These are phyloP conservation scores for Leccinum subgranulosum DNA, from an alignment of 768 basidiomycete genomes.

Conservation along the genomic window DNA sequence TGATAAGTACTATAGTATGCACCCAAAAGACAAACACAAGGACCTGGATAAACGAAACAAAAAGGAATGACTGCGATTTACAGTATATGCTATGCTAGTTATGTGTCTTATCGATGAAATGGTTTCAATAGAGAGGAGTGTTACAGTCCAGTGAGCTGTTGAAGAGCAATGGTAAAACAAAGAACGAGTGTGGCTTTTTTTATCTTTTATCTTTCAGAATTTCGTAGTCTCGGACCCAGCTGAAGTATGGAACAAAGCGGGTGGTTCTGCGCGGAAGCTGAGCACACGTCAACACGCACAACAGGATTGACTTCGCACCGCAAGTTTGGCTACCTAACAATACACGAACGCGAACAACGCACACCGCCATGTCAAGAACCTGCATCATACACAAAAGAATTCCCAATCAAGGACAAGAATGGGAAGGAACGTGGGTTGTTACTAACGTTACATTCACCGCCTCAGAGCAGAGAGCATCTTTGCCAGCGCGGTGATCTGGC, in stretches of 20 bases:
- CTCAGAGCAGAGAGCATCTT: constrained; percentile 88
- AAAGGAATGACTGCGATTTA: constrained; percentile 28
- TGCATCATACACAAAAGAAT: constrained; percentile 22
- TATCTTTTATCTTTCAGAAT: constrained; percentile 17
- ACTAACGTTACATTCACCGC: constrained; percentile 44
- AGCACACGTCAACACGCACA: constrained; percentile 22
- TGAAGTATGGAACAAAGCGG: constrained; percentile 3
- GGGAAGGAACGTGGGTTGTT: background rate
- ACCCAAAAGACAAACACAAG: constrained; percentile 20
- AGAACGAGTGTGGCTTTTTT: constrained; percentile 25
- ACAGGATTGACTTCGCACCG: constrained; percentile 36
- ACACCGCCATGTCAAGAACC: constrained; percentile 29
- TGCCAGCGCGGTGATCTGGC: constrained; percentile 84
- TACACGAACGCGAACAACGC: constrained; percentile 41
- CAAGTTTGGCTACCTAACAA: constrained; percentile 51
- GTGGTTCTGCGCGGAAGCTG: constrained; percentile 12
- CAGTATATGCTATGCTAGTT: constrained; percentile 27
- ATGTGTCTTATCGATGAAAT: constrained; percentile 16
- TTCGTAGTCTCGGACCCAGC: constrained; percentile 27
- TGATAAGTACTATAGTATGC: constrained; percentile 16
- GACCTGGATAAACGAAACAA: constrained; percentile 17
- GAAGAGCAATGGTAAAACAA: constrained; percentile 13
- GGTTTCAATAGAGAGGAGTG: constrained; percentile 14
- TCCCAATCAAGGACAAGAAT: constrained; percentile 7
- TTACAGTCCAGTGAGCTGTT: constrained; percentile 29